Evolutionary conservation across 176 grass and related monocot genomes (phyloP).

Genomic region (Olyra latifolia): DNA sequence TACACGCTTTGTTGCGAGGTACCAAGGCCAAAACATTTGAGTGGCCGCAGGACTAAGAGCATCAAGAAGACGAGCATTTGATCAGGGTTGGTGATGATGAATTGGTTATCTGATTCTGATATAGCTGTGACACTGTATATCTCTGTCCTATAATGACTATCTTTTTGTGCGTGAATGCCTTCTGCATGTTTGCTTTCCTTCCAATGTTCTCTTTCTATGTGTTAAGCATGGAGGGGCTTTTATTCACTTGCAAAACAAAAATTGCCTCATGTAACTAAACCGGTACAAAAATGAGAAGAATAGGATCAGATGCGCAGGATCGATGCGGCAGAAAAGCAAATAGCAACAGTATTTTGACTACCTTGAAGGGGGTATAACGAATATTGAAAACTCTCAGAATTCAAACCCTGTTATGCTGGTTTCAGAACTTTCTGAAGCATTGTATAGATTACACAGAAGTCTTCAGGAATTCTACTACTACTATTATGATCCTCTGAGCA

Average conservation of each 20-base stretch:
- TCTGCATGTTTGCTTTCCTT: too few relatives aligned
- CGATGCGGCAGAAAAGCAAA: too few relatives aligned
- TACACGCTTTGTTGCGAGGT: background rate
- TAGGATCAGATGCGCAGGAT: too few relatives aligned
- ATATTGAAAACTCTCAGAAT: background rate
- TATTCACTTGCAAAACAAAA: too few relatives aligned
- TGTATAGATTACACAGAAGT: conserved; percentile 5
- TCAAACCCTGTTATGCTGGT: background rate
- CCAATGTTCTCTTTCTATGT: too few relatives aligned
- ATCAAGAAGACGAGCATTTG: background rate
- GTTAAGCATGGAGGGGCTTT: too few relatives aligned
- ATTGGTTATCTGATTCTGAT: background rate
- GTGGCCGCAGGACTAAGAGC: background rate
- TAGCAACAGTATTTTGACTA: too few relatives aligned
- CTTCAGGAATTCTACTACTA: background rate
- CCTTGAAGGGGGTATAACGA: background rate
- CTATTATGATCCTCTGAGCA: background rate
- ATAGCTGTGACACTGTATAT: background rate
- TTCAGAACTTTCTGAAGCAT: background rate
- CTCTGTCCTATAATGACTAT: background rate
- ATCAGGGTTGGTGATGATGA: background rate
- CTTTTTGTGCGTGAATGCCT: too few relatives aligned
- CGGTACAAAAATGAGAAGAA: too few relatives aligned
- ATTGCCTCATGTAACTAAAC: too few relatives aligned
- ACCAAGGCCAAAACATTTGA: background rate